Percentiles rank a stretch among this genome's conserved stretches.
These are phyloP conservation scores for Camelina sativa DNA, from an alignment of 345 rosid genomes.

Conservation along the genomic window DNA sequence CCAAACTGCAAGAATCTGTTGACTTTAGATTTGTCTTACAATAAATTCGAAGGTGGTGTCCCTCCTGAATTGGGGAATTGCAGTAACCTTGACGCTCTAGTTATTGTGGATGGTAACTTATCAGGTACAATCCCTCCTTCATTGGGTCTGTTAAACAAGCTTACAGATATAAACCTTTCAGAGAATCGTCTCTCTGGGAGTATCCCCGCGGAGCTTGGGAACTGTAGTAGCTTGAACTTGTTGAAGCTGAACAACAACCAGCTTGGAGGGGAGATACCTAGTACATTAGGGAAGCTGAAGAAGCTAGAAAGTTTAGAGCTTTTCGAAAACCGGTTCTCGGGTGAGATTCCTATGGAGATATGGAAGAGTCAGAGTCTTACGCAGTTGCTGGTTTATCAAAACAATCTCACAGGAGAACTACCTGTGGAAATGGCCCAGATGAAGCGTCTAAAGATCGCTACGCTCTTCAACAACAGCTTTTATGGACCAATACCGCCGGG, in stretches of 20 bases:
- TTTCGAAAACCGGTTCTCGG: slow-evolving; percentile 62
- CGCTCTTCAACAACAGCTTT: slow-evolving; percentile 62
- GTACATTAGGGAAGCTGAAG: slow-evolving; percentile 56
- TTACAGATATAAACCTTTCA: slow-evolving; percentile 58
- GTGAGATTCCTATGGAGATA: slow-evolving; percentile 71
- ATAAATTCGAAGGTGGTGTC: slow-evolving; percentile 59
- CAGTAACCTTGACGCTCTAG: slow-evolving; percentile 52
- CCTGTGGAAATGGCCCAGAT: slow-evolving; percentile 69
- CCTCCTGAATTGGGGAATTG: slow-evolving; percentile 66
- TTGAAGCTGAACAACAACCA: slow-evolving; percentile 57
- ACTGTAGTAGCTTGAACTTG: slow-evolving; percentile 59
- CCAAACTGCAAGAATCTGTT: slow-evolving; percentile 53
- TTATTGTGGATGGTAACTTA: slow-evolving; percentile 53
- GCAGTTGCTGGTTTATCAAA: slow-evolving; percentile 57
- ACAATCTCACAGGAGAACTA: slow-evolving; percentile 71
- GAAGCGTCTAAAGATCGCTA: slow-evolving; percentile 54
- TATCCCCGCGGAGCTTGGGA: slow-evolving; percentile 72
- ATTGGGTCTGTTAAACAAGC: slow-evolving; percentile 56
- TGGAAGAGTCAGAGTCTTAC: slow-evolving; percentile 71
- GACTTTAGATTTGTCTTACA: slow-evolving; percentile 62
- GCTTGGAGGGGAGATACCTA: slow-evolving; percentile 72
- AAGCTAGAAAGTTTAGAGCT: slow-evolving; percentile 60
- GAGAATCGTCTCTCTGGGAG: slow-evolving; percentile 70
- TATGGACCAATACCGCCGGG: slow-evolving; percentile 62
- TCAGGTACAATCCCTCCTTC: slow-evolving; percentile 72